These are phyloP conservation scores for Claviceps capensis DNA, from an alignment of 2,329 filamentous ascomycete genomes.

Conservation along the genomic window DNA sequence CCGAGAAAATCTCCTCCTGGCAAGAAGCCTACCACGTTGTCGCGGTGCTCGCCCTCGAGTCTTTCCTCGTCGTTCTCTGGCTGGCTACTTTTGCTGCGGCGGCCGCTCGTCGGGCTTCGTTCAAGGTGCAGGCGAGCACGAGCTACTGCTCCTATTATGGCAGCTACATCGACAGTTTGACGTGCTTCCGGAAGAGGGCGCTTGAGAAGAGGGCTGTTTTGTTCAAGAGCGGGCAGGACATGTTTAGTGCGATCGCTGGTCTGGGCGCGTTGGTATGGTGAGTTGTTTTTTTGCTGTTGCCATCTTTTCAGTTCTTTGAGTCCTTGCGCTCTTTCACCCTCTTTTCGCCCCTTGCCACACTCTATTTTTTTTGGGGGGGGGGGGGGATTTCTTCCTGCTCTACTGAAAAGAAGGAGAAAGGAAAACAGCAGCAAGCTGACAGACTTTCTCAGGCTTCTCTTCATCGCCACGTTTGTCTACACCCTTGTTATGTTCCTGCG, in stretches of 20 bases:
- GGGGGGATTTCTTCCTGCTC: too few relatives aligned
- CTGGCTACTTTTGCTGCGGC: conserved; percentile 28
- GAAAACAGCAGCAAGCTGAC: neutral
- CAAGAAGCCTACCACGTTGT: conserved; percentile 28
- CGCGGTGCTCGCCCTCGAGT: conserved; percentile 30
- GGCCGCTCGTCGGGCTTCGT: conserved; percentile 25
- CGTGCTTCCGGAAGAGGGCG: conserved; percentile 20
- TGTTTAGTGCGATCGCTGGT: conserved; percentile 27
- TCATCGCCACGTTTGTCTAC: conserved; percentile 23
- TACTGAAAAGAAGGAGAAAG: too few relatives aligned
- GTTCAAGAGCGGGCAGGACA: conserved; percentile 19
- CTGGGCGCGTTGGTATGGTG: conserved; percentile 30
- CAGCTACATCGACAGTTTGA: conserved; percentile 25
- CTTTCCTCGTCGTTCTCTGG: conserved; percentile 32
- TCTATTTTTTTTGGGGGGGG: too few relatives aligned
- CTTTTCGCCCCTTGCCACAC: too few relatives aligned
- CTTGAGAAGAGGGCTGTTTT: conserved; percentile 17
- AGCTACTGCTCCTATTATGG: conserved; percentile 23
- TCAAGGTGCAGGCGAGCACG: conserved; percentile 18
- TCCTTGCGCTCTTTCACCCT: neutral
- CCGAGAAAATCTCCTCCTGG: conserved; percentile 24
- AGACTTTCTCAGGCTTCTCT: conserved; percentile 21
- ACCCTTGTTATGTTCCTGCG: conserved; percentile 21
- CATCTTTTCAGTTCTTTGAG: neutral
- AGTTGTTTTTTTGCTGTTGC: conserved; percentile 7